These are phyloP conservation scores for Calamus simplicifolius DNA, from an alignment of 176 grass and related monocot genomes.

Conservation along the genomic window DNA sequence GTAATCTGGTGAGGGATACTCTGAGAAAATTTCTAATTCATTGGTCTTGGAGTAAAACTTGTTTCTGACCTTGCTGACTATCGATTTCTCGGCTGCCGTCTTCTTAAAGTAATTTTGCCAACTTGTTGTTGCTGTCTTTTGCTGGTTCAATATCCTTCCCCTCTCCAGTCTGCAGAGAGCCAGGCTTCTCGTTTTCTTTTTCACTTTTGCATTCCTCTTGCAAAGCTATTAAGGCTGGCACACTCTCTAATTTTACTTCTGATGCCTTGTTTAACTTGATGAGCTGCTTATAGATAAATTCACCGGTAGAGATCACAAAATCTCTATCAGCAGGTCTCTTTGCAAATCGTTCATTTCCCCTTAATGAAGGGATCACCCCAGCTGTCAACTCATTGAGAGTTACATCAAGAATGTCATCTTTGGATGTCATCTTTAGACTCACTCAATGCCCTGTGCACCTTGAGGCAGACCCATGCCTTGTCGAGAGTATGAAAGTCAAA, in stretches of 20 bases:
- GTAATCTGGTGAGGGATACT: conserved; percentile 94
- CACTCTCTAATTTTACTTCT: conserved; percentile 37
- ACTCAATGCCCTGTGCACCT: conserved; percentile 71
- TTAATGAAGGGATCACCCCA: conserved; percentile 78
- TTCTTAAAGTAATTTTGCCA: conserved; percentile 80
- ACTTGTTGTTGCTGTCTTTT: conserved; percentile 59
- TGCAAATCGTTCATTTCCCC: conserved; percentile 43
- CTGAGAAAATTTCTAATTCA: conserved; percentile 84
- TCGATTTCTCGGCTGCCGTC: conserved; percentile 56
- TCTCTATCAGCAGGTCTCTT: conserved; percentile 64
- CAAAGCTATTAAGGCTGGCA: conserved; percentile 71
- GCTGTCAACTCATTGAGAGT: conserved; percentile 82
- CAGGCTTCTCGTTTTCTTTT: conserved; percentile 44
- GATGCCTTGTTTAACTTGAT: conserved; percentile 58
- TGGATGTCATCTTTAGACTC: conserved; percentile 64
- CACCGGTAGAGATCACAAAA: conserved; percentile 75
- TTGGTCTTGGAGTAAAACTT: conserved; percentile 92
- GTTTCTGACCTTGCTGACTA: conserved; percentile 39
- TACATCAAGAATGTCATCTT: conserved; percentile 60
- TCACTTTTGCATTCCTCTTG: conserved; percentile 80
- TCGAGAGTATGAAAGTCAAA: conserved; percentile 78
- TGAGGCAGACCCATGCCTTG: conserved; percentile 83
- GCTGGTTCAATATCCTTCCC: conserved; percentile 24
- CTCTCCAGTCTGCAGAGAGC: conserved; percentile 38
- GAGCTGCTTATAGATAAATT: conserved; percentile 88